Evolutionary conservation across 768 basidiomycete genomes (phyloP), one percentile per base, ranked within the genome.

Genomic region (Xerocomellus intermedius): DNA sequence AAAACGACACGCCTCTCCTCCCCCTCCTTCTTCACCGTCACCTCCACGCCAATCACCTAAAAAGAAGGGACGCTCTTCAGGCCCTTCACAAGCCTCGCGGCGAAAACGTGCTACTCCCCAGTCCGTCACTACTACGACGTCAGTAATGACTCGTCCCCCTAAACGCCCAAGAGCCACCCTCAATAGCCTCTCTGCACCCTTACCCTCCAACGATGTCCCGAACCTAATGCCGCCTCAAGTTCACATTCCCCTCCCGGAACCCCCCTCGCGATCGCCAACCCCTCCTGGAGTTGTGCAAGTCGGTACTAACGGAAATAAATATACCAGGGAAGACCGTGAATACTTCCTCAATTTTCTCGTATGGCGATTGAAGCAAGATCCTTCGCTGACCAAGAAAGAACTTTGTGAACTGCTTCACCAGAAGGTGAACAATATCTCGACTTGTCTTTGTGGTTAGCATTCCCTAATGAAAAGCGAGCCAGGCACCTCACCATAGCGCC

Each of bases 401-500:
- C 62, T 90, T 16, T 82, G 82, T 61, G 76, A 77, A 26, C 64
- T 75, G 50, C 69, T 89, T 24, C 77, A 80, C 17, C 74, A 81
- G 61, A 87, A 86, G 76, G 87, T 52, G 54, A 69, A 55, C 12
- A 22, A 13, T 32, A 9, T 44, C 4, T 17, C 47, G 30, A 39
- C 22, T 57, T 21, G 14, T 42, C 26, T 19, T 43, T 26, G 22
- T 38, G 8, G 26, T 24, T 33, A 35, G 7, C 42, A 21, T 55
- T 33, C 16, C 17, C 51, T 60, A 39, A 67, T 26, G 42, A 60
- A n/a, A n/a, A 50, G 48, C 37, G 50, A 42, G 39, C 35, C 57
- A 88, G 86, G 83, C 77, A n/a, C 84, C 86, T 33, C 84, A 87
- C 68, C 87, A 89, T 61, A 79, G 71, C 37, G 62, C 73, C n/a